Percentiles rank a stretch among this genome's conserved stretches.
Evolutionary conservation across 2,329 filamentous ascomycete species (phyloP).

Genomic region (Didymella lethalis): DNA sequence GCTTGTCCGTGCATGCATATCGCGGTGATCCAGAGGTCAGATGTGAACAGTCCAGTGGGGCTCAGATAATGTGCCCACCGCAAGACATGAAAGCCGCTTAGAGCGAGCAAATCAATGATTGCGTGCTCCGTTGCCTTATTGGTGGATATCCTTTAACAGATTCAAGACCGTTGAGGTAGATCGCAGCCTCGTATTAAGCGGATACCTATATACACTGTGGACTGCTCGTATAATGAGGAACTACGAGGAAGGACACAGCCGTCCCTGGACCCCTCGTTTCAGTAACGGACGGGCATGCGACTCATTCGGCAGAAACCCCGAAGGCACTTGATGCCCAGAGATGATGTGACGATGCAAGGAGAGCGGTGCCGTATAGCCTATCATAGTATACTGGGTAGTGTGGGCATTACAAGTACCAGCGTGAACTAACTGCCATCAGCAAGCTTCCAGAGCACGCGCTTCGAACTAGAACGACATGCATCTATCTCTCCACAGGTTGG

Average conservation of each 20-base stretch:
- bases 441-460: conserved; percentile 14
- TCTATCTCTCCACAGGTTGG: conserved; percentile 7
- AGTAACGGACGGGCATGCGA: conserved; percentile 16
- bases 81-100: not conserved
- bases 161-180: conserved; percentile 15
- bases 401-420: not conserved
- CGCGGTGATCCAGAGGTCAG: conserved; percentile 1
- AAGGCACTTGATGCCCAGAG: conserved; percentile 4
- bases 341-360: conserved; percentile 10
- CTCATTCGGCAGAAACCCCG: conserved; percentile 4
- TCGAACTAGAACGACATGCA: conserved; percentile 1
- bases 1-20: conserved; percentile 8
- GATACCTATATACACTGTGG: not conserved
- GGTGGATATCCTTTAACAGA: conserved; percentile 8
- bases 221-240: not conserved
- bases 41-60: conserved; percentile 3
- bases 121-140: conserved; percentile 16
- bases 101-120: conserved; percentile 1
- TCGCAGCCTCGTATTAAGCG: conserved; percentile 15
- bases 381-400: not conserved
- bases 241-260: conserved; percentile 8
- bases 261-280: conserved; percentile 11
- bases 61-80: conserved; percentile 1
- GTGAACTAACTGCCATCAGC: conserved; percentile 4
- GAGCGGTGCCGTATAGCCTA: conserved; percentile 12